Percentiles rank a stretch among this genome's conserved stretches.
Conservation (phyloP, 1,284 basidiomycete species). For the Gymnopus androsaceus region DNA sequence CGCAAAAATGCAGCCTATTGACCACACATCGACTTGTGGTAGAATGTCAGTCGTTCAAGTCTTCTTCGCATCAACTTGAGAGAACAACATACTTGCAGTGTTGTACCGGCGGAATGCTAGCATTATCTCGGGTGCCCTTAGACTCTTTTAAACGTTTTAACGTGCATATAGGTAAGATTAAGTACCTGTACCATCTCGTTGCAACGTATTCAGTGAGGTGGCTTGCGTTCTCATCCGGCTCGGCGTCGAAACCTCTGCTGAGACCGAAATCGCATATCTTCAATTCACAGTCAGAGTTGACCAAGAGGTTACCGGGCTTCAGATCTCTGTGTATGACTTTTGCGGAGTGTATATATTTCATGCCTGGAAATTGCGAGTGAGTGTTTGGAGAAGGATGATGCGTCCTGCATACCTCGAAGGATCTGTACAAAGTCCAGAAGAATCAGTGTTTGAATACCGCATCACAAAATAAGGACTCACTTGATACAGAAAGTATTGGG, state of each 20-base stretch:
- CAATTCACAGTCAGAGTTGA: conserved; percentile 96
- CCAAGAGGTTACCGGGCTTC: conserved; percentile 93
- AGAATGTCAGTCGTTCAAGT: conserved; percentile 4
- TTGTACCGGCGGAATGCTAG: conserved; percentile 84
- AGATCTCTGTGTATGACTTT: conserved; percentile 88
- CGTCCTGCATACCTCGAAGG: conserved; percentile 67
- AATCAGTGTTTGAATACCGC: too few relatives aligned
- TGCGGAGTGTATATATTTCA: conserved; percentile 95
- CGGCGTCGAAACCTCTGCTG: conserved; percentile 69
- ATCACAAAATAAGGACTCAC: too few relatives aligned
- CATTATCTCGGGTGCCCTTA: conserved; percentile 97
- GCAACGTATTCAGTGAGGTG: conserved; percentile 90
- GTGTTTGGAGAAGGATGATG: background rate
- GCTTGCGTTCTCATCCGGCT: conserved; percentile 60
- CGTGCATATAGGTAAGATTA: too few relatives aligned
- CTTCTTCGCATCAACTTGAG: background rate
- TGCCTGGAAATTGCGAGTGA: conserved; percentile 42
- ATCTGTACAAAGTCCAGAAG: too few relatives aligned
- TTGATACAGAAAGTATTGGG: conserved; percentile 97
- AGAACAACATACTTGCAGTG: conserved; percentile 67
- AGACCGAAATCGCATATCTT: conserved; percentile 99
- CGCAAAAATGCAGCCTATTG: conserved; percentile 93
- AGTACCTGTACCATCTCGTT: conserved; percentile 95
- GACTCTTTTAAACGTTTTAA: too few relatives aligned
- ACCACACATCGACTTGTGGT: conserved; percentile 90